Evolutionary conservation across 148 eudicot species (phyloP).

Genomic region (Rhododendron kiyosumense): DNA sequence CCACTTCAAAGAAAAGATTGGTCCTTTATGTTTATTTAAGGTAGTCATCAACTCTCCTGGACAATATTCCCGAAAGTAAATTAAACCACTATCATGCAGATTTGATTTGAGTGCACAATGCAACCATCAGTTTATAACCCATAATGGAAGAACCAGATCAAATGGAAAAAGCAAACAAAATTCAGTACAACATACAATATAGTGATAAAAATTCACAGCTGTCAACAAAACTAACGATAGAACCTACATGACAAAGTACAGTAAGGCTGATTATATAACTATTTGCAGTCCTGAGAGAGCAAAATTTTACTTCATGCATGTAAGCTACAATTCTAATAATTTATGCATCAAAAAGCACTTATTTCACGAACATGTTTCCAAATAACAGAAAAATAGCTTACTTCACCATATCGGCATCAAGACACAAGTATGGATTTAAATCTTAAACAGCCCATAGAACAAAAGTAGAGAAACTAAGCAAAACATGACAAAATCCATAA

Average conservation of each 20-base stretch:
- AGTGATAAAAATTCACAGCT: neutral
- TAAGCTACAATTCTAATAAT: neutral
- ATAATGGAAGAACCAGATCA: neutral
- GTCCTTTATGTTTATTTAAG: slow-evolving; percentile 62
- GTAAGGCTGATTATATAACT: neutral
- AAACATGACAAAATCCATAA: neutral
- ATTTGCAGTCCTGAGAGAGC: neutral
- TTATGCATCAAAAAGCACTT: neutral
- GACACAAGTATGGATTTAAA: neutral
- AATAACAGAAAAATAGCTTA: neutral
- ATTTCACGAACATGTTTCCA: neutral
- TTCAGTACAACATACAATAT: too few species aligned
- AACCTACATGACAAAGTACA: neutral
- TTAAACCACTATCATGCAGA: neutral
- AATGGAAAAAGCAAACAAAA: neutral
- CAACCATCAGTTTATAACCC: neutral
- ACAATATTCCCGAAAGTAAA: slow-evolving; percentile 9
- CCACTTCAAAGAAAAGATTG: slow-evolving; percentile 74
- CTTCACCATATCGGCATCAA: neutral
- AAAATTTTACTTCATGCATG: neutral
- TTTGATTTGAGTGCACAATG: neutral
- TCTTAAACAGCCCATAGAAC: neutral
- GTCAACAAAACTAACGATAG: neutral
- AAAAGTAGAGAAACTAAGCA: neutral
- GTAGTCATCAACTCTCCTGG: slow-evolving; percentile 57